Base-by-base conservation (phyloP, 306 rosid genomes). In the Cyamopsis tetragonoloba region DNA sequence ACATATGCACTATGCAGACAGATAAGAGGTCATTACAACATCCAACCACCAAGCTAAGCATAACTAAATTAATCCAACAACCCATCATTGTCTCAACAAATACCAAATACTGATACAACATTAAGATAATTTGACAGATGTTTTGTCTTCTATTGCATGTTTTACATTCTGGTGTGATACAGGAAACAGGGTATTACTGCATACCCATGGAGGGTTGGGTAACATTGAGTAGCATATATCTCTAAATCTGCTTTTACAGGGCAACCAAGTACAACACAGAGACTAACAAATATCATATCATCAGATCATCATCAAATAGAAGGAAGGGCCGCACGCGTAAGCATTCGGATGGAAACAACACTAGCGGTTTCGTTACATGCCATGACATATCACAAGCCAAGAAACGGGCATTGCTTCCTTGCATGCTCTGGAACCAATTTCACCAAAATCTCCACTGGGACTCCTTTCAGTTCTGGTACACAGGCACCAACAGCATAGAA, bases 351-450 rank as follows among this genome's bases (percentile, higher is more conserved):
- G 20, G 72, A 44, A 62, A 68, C 82, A 78, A 67, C 79, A 66
- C 80, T 70, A 28, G 66, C 31, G 19, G 41, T 26, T 68, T 48
- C 66, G 78, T 69, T 75, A 84, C 76, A 85, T 67, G 51, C 67
- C 81, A 76, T 73, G 43, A 49, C 77, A 82, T 72, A 64, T 91
- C 82, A 75, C 82, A 87, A 62, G 80, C 96, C 95, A 76, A 78
- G 91, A 83, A 88, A 75, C 59, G 91, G 70, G 55, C 95, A 86
- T 76, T 91, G 96, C 96, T 92, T 92, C 87, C 95, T 84, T 7
- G 89, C 92, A 41, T 92, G 98, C 79, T 89, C 96, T 19, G 98
- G 98, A 77, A 92, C 80, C 84, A 92, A 84, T 70, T 89, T 92
- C 87, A 76, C 83, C 89, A 86, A 71, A 41, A 71, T 81, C 85